Evolutionary conservation across 345 rosid genomes (phyloP).

Genomic region (Boechera retrofracta): DNA sequence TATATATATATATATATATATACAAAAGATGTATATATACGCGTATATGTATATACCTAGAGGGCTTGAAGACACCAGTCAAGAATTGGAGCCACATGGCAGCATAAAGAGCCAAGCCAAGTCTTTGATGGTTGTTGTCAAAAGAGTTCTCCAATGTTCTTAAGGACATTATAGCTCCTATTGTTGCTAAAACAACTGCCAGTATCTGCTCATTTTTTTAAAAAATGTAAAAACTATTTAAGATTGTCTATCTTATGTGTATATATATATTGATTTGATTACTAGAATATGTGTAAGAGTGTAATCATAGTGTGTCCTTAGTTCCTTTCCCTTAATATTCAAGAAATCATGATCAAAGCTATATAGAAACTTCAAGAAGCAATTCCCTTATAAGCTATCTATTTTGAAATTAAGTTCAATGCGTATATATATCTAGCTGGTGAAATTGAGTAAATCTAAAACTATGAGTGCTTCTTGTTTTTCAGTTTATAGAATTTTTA

Average conservation of each 20-base stretch:
- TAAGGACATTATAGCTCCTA: conserved; percentile 78
- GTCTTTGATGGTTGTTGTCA: conserved; percentile 78
- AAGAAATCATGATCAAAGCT: conserved; percentile 47
- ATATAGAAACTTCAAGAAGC: conserved; percentile 24
- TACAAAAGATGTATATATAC: background rate
- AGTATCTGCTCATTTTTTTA: conserved; percentile 51
- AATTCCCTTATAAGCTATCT: conserved; percentile 28
- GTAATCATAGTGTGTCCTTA: conserved; percentile 35
- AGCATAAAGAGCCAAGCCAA: conserved; percentile 70
- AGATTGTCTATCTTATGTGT: background rate
- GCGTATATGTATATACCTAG: conserved; percentile 50
- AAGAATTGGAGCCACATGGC: conserved; percentile 82
- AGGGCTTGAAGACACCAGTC: conserved; percentile 63
- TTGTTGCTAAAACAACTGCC: conserved; percentile 64
- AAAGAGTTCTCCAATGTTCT: conserved; percentile 77
- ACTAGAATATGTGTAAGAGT: conserved; percentile 28
- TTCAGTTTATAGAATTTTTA: background rate
- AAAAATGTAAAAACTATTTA: background rate
- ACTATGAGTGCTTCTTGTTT: conserved; percentile 39
- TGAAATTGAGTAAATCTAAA: conserved; percentile 25
- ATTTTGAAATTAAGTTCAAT: conserved; percentile 33
- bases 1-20: background rate
- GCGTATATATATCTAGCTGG: conserved; percentile 35
- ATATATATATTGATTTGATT: conserved; percentile 6
- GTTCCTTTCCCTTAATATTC: conserved; percentile 37